Evolutionary conservation across 2,329 filamentous ascomycete species (phyloP), one percentile per base, ranked within the genome.

Genomic region (Phialocephala sp.): DNA sequence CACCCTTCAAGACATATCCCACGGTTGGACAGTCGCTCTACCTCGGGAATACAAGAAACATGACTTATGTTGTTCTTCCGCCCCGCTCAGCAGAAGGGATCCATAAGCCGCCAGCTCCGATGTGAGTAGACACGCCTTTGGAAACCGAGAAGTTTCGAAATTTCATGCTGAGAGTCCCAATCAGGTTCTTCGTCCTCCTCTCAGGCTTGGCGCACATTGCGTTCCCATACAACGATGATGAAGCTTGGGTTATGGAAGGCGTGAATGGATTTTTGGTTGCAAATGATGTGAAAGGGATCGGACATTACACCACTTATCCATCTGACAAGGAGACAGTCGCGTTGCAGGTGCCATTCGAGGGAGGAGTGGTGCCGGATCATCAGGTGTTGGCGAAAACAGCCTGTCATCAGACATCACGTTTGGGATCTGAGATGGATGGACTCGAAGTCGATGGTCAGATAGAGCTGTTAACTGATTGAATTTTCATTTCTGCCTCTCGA

Each of bases 1-100:
- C 57, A 8, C 39, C 57, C 1, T 59, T 59, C 41, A 59, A 47
- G 39, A 18, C 22, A 15, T 59, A 59, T 41, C 57, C 57, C 22
- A 59, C 57, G 9, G 24, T 47, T 9, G 57, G 57, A 24, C 41
- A n/a, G 27, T 59, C 41, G 18, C 57, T 59, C 39, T 32, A 22
- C 24, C 41, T 59, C 24, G 57, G 39, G n/a, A 47, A 59, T 32
- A 50, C 57, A 24, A 47, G 15, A 14, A 59, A 59, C 24, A 36
- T 47, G 18, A 59, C 57, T n/a, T 59, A 59, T 47, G 57, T 59
- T 12, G 15, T 59, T 41, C 57, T 59, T 2, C 57, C 57, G 2
- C 57, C 57, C 1, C 57, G 39, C 2, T 47, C 57, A 14, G 24
- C 9, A 8, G 50, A 54, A 54, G 50, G 50, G 15, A 54, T 54